Evolutionary conservation across 768 basidiomycete genomes (phyloP), one percentile per base, ranked within the genome.

Genomic region (Termitomyces sp.): DNA sequence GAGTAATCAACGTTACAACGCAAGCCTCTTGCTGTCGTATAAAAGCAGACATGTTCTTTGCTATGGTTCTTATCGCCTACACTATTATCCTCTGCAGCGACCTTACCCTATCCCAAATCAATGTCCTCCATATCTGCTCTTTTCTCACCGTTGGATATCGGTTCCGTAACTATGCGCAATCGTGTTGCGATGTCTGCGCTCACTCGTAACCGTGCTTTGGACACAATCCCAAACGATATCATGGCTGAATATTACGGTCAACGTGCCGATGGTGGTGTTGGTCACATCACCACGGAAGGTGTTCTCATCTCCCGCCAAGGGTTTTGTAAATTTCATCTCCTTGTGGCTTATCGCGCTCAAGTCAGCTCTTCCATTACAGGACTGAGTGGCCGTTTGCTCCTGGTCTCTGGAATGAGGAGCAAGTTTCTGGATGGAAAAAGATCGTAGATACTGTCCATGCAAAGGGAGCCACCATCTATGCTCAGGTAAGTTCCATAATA

Each of bases 361-460:
- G 5, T 26, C 16, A 6, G 4, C 16, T n/a, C n/a, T 46, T n/a
- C 50, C 2, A 18, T 43, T 36, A 44, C 50, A 79, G 79, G 10
- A 72, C 76, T 13, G 75, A 78, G 61, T 79, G 75, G 74, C 71
- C 69, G 7, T 64, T 73, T 60, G 74, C 74, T 1, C 79, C 79
- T 14, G 80, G 80, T 5, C 74, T 80, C 27, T 81, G 79, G 78
- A 75, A 66, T 57, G 60, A 70, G 10, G 73, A 76, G 32, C 79
- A 81, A 57, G 68, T 77, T 10, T 60, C 61, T 18, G 78, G 66
- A 4, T 82, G 80, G 79, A 78, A 73, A 59, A 74, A 71, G 47
- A 68, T 83, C 49, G 75, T 71, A 1, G 77, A 78, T 48, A 73
- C 71, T 1, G 78, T 84, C 8, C 81, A 83, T 61, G 63, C 66